Percentiles rank a stretch among this genome's conserved stretches.
These are phyloP conservation scores for Geosiphon pyriformis DNA, from an alignment of 192 early-diverging fungal species.

Conservation along the genomic window DNA sequence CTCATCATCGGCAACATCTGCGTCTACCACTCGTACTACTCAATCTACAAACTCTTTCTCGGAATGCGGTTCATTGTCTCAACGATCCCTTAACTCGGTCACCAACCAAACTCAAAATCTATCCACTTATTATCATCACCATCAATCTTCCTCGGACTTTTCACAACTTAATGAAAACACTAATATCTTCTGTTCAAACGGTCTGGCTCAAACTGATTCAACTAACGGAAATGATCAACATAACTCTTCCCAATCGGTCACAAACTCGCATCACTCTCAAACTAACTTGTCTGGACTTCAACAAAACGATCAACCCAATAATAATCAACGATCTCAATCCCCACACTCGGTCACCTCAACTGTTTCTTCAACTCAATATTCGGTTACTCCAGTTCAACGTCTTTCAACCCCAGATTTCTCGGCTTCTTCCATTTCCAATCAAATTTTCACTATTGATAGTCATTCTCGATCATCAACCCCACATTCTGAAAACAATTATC, in stretches of 20 bases:
- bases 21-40: not conserved
- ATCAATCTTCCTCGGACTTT: not conserved
- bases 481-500: too few species aligned
- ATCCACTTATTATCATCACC: not conserved
- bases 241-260: not conserved
- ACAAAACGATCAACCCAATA: not conserved
- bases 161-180: not conserved
- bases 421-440: not conserved
- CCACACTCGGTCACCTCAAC: not conserved
- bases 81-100: not conserved
- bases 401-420: not conserved
- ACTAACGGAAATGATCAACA: not conserved
- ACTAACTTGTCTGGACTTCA: not conserved
- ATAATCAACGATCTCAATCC: not conserved
- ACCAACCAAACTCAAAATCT: not conserved
- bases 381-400: constrained; percentile 3
- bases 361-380: not conserved
- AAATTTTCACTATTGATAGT: not conserved
- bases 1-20: not conserved
- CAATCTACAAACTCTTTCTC: not conserved
- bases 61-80: not conserved
- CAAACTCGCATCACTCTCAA: not conserved
- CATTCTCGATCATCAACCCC: not conserved
- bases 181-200: not conserved
- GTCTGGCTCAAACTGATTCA: not conserved